Conservation (phyloP, 108 stramenopile species). For the Nitzschia sp. region DNA sequence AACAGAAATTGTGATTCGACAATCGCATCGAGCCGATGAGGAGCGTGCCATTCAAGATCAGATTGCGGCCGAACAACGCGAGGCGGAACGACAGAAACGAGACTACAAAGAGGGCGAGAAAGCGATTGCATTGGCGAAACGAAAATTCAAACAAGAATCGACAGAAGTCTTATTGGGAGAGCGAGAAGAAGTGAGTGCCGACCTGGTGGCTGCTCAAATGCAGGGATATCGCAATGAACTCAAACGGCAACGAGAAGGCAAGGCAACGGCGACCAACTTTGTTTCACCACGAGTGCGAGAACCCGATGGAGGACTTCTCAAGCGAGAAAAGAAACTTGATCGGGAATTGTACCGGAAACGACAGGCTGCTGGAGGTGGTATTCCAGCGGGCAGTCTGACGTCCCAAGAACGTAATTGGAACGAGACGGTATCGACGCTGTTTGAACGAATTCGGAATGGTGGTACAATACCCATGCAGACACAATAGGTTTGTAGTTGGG, state of each 20-base stretch:
- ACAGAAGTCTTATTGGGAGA: slow-evolving; percentile 83
- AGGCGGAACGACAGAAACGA: slow-evolving; percentile 69
- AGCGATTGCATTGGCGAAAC: slow-evolving; percentile 67
- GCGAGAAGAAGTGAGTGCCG: slow-evolving; percentile 84
- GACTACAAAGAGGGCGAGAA: slow-evolving; percentile 74
- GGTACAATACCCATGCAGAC: too few species aligned
- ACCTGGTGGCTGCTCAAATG: slow-evolving; percentile 81
- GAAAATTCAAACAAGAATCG: slow-evolving; percentile 81
- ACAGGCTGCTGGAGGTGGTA: slow-evolving; percentile 83
- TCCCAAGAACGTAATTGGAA: slow-evolving; percentile 85
- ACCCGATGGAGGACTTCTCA: slow-evolving; percentile 67
- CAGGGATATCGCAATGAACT: slow-evolving; percentile 87
- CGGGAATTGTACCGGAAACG: slow-evolving; percentile 78
- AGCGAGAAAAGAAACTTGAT: slow-evolving; percentile 65
- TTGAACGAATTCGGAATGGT: slow-evolving; percentile 27
- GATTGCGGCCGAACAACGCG: slow-evolving; percentile 81
- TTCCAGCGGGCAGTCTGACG: slow-evolving; percentile 70
- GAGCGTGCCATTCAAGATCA: slow-evolving; percentile 85
- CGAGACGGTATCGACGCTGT: slow-evolving; percentile 75
- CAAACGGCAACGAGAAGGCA: slow-evolving; percentile 67
- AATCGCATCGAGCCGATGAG: slow-evolving; percentile 86
- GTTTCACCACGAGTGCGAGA: slow-evolving; percentile 67
- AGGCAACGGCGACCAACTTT: slow-evolving; percentile 43
- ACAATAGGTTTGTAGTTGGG: too few species aligned
- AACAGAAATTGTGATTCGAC: slow-evolving; percentile 80